Conservation (phyloP, 2,329 filamentous ascomycete genomes). For the Cryphonectria parasitica region DNA sequence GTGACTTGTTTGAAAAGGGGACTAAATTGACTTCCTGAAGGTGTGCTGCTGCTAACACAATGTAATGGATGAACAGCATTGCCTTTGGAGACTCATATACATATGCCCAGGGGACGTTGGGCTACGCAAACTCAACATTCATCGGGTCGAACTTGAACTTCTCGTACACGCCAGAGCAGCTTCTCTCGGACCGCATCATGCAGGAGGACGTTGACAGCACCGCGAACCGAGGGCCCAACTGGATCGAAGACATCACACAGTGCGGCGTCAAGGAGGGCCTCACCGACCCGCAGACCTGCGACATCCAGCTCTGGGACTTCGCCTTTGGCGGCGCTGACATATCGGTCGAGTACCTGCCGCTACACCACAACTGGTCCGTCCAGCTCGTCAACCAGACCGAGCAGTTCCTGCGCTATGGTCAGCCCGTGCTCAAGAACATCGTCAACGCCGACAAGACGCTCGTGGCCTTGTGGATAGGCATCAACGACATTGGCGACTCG, state of each 20-base stretch:
- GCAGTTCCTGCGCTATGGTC: constrained; percentile 51
- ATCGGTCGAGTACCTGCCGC: constrained; percentile 47
- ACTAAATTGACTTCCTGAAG: neutral
- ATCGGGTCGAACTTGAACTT: constrained; percentile 56
- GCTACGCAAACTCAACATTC: constrained; percentile 55
- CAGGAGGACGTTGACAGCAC: constrained; percentile 53
- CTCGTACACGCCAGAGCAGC: constrained; percentile 46
- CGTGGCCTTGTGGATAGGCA: constrained; percentile 58
- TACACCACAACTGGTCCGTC: constrained; percentile 56
- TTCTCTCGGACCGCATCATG: constrained; percentile 53
- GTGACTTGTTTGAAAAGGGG: neutral
- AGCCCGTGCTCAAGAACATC: constrained; percentile 42
- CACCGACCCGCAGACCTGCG: constrained; percentile 47
- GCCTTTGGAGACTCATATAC: constrained; percentile 57
- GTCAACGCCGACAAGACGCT: constrained; percentile 45
- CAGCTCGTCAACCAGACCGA: constrained; percentile 53
- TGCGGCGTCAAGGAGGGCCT: constrained; percentile 52
- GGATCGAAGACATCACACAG: constrained; percentile 56
- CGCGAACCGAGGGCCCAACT: constrained; percentile 57
- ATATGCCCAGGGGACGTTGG: constrained; percentile 57
- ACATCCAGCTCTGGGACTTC: constrained; percentile 58
- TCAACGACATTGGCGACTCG: constrained; percentile 60
- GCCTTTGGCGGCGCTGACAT: constrained; percentile 59
- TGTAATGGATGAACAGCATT: constrained; percentile 36
- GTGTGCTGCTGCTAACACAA: neutral